These are phyloP conservation scores for Phyllosticta ampelicida DNA, from an alignment of 2,329 filamentous ascomycete genomes.

Conservation along the genomic window DNA sequence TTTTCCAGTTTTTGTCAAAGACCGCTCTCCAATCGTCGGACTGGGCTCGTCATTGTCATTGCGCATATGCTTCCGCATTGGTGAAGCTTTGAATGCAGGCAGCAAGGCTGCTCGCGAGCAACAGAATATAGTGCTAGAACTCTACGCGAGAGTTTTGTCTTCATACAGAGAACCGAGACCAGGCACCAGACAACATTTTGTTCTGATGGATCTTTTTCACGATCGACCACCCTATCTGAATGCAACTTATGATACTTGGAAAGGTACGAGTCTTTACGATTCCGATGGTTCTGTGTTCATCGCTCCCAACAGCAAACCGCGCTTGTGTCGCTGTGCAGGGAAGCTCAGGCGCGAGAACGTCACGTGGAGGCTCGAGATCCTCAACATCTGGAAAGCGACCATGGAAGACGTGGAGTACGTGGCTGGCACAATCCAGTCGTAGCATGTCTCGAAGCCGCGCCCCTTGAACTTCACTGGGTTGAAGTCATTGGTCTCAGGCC, in stretches of 20 bases:
- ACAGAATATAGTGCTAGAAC: slow-evolving; percentile 44
- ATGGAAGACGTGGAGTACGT: slow-evolving; percentile 46
- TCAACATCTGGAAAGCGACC: slow-evolving; percentile 42
- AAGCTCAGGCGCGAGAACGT: slow-evolving; percentile 35
- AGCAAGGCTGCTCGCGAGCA: slow-evolving; percentile 36
- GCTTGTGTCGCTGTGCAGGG: slow-evolving; percentile 40
- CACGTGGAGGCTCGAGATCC: slow-evolving; percentile 35
- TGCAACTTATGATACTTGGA: slow-evolving; percentile 38
- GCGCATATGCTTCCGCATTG: slow-evolving; percentile 53
- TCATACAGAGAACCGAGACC: slow-evolving; percentile 43
- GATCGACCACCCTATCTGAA: slow-evolving; percentile 45
- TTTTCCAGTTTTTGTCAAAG: slow-evolving; percentile 40
- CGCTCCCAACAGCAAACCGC: slow-evolving; percentile 18
- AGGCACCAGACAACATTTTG: slow-evolving; percentile 46
- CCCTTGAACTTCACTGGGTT: not conserved
- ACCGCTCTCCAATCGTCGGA: slow-evolving; percentile 45
- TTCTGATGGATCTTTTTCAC: slow-evolving; percentile 53
- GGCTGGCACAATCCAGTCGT: slow-evolving; percentile 28
- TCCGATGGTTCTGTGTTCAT: slow-evolving; percentile 33
- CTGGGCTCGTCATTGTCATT: slow-evolving; percentile 38
- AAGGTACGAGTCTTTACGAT: slow-evolving; percentile 35
- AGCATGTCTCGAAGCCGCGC: not conserved
- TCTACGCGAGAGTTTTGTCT: slow-evolving; percentile 49
- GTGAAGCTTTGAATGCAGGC: slow-evolving; percentile 46
- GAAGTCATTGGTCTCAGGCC: not conserved